Percentiles rank a stretch among this genome's conserved stretches.
These are phyloP conservation scores for Cercospora zeae-maydis DNA, from an alignment of 2,329 filamentous ascomycete species.

Conservation along the genomic window DNA sequence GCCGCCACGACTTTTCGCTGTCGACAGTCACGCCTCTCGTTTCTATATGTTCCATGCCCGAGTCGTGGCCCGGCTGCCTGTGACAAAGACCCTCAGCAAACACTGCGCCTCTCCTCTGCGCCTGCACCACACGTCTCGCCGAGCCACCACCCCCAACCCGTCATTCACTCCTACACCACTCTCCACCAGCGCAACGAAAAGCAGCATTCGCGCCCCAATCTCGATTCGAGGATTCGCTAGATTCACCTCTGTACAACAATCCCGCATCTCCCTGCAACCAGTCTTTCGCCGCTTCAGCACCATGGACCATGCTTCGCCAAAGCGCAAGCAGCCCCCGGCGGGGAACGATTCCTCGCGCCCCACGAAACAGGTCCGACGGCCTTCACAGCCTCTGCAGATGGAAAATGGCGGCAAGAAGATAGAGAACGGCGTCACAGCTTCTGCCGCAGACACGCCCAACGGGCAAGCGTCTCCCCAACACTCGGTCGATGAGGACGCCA, in stretches of 20 bases:
- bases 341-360: conserved; percentile 33
- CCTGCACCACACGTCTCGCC: neutral
- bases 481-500: conserved; percentile 44
- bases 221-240: neutral
- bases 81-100: neutral
- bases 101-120: neutral
- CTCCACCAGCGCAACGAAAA: neutral
- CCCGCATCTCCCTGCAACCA: neutral
- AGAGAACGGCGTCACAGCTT: conserved; percentile 32
- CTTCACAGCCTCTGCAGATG: conserved; percentile 22
- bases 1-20: neutral
- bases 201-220: neutral
- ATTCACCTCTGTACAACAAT: neutral
- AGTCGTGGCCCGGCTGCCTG: conserved; percentile 1
- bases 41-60: conserved; percentile 10
- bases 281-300: conserved; percentile 1
- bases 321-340: conserved; percentile 39
- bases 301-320: conserved; percentile 31
- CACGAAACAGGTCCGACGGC: conserved; percentile 35
- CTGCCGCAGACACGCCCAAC: conserved; percentile 35
- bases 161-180: neutral
- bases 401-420: conserved; percentile 24
- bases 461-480: conserved; percentile 39
- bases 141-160: neutral
- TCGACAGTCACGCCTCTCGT: neutral